These are phyloP conservation scores for Polytrichum commune DNA, from an alignment of 225 moss, liverwort and hornwort genomes.

Conservation along the genomic window DNA sequence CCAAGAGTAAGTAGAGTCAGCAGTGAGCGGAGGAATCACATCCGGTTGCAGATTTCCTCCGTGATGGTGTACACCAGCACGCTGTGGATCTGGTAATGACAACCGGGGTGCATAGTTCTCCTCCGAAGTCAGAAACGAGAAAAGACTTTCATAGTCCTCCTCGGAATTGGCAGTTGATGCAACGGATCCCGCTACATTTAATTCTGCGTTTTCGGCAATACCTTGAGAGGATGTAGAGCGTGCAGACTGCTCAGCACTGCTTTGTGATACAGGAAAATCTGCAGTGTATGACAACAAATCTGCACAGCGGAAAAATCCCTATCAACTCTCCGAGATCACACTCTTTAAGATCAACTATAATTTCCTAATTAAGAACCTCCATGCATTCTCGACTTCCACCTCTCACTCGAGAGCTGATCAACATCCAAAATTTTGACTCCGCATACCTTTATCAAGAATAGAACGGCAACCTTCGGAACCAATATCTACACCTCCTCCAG, in stretches of 20 bases:
- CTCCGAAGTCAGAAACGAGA: not conserved
- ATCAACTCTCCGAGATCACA: too few relatives aligned
- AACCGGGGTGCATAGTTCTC: not conserved
- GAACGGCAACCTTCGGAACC: not conserved
- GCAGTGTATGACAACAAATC: not conserved
- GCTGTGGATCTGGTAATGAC: constrained; percentile 17
- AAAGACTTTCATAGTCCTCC: not conserved
- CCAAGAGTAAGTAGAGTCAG: constrained; percentile 22
- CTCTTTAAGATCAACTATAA: too few relatives aligned
- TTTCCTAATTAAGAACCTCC: too few relatives aligned
- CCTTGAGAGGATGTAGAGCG: not conserved
- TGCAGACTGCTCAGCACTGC: not conserved
- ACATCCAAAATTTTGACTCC: not conserved
- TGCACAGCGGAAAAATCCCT: not conserved
- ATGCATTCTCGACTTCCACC: too few relatives aligned
- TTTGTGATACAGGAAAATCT: not conserved
- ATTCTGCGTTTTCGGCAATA: constrained; percentile 1
- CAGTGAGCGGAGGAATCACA: constrained; percentile 7
- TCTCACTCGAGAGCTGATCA: too few relatives aligned
- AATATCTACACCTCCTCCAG: not conserved
- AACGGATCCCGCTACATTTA: not conserved
- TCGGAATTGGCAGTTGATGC: not conserved
- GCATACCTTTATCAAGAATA: not conserved
- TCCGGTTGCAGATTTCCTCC: constrained; percentile 18
- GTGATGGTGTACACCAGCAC: constrained; percentile 3